These are phyloP conservation scores for Acanthamoeba sp. DNA, from an alignment of 208 protist species.

Conservation along the genomic window DNA sequence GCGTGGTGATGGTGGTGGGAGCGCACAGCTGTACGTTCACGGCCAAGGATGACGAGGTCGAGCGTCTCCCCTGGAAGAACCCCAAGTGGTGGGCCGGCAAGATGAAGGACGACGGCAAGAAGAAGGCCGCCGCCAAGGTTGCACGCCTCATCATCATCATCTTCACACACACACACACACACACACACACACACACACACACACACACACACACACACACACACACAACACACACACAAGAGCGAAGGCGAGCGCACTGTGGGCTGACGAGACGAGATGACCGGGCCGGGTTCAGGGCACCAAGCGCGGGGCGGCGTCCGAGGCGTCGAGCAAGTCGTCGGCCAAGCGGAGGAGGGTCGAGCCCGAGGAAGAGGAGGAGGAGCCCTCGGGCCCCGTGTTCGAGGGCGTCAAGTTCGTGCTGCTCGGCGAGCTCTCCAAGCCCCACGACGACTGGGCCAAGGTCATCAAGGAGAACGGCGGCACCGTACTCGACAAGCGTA, in stretches of 20 bases:
- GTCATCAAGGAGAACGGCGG: conserved; percentile 67
- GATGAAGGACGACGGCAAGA: conserved; percentile 15
- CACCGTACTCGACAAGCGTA: conserved; percentile 9
- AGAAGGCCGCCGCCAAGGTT: conserved; percentile 23
- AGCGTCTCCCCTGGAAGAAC: conserved; percentile 56
- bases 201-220: background rate
- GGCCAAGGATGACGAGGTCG: conserved; percentile 56
- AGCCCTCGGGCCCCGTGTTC: conserved; percentile 45
- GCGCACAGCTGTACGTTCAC: conserved; percentile 72
- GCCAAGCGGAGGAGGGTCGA: background rate
- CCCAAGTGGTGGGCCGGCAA: conserved; percentile 65
- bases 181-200: background rate
- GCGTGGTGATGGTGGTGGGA: too few relatives aligned
- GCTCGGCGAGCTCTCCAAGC: conserved; percentile 58
- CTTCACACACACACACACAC: background rate
- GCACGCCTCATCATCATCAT: background rate
- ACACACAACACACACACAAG: background rate
- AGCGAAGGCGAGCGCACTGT: too few relatives aligned
- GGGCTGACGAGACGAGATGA: background rate
- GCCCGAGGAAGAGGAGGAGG: conserved; percentile 11
- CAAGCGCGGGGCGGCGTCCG: background rate
- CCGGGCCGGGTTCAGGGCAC: background rate
- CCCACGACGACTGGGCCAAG: conserved; percentile 18
- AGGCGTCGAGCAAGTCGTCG: background rate
- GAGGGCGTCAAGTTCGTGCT: conserved; percentile 58